These are phyloP conservation scores for Actinidia arguta DNA, from an alignment of 179 eudicot genomes.

Conservation along the genomic window DNA sequence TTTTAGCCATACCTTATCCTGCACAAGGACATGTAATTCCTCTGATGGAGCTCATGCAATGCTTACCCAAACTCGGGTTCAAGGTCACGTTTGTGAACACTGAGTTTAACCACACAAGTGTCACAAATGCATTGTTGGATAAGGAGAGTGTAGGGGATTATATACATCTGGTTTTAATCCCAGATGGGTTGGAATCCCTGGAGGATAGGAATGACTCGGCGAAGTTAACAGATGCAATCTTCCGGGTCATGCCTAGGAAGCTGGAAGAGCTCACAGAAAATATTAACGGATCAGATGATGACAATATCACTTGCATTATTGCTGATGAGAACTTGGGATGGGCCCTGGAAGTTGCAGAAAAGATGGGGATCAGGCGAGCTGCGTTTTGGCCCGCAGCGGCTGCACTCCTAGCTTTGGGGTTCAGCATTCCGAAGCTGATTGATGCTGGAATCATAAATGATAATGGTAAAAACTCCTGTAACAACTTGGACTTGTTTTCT, in stretches of 20 bases:
- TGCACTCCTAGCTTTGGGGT: slow-evolving; percentile 22
- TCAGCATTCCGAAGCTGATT: slow-evolving; percentile 31
- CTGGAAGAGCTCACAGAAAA: slow-evolving; percentile 35
- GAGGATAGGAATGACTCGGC: slow-evolving; percentile 47
- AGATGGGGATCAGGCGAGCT: slow-evolving; percentile 28
- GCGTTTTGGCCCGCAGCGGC: slow-evolving; percentile 40
- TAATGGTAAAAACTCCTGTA: slow-evolving; percentile 22
- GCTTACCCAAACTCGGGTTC: slow-evolving; percentile 27
- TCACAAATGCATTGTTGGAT: slow-evolving; percentile 28
- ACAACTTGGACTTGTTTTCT: not conserved
- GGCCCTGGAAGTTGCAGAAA: slow-evolving; percentile 38
- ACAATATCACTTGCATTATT: slow-evolving; percentile 32
- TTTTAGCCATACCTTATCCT: slow-evolving; percentile 47
- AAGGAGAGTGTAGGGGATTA: slow-evolving; percentile 1
- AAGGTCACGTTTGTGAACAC: slow-evolving; percentile 47
- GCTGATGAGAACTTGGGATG: slow-evolving; percentile 39
- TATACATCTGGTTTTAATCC: slow-evolving; percentile 35
- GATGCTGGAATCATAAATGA: slow-evolving; percentile 39
- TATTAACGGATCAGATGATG: slow-evolving; percentile 27
- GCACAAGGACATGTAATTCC: slow-evolving; percentile 66
- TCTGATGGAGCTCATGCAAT: slow-evolving; percentile 32
- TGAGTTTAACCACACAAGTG: slow-evolving; percentile 35
- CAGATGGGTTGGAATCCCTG: slow-evolving; percentile 43
- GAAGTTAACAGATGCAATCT: slow-evolving; percentile 18
- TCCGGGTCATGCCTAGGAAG: slow-evolving; percentile 33